phyloP scores from a whole-genome alignment of 1,139 yeast species.

The Torulaspora globosa region DNA sequence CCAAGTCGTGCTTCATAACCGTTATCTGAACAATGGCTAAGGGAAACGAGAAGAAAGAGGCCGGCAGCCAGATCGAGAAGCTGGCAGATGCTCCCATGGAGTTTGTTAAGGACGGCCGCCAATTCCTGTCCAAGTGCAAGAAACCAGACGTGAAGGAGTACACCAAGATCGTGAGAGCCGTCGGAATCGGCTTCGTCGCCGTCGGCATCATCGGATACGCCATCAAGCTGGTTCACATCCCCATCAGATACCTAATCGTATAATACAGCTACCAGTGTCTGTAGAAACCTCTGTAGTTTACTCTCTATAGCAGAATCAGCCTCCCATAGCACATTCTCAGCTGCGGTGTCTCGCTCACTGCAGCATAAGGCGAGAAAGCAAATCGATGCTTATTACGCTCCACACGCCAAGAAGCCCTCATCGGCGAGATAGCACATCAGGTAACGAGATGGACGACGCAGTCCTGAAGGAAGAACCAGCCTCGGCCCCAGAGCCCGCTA shows the following conservation, averaged over 20 bases:
- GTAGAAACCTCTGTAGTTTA: neutral
- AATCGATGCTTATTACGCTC: neutral
- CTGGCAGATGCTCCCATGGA: slow-evolving; percentile 86
- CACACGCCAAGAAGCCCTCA: neutral
- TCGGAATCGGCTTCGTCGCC: slow-evolving; percentile 92
- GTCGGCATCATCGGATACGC: slow-evolving; percentile 98
- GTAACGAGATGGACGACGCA: slow-evolving; percentile 7
- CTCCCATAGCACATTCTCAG: neutral
- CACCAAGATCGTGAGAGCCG: slow-evolving; percentile 85
- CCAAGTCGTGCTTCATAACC: neutral
- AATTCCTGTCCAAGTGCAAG: slow-evolving; percentile 85
- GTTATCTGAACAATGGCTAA: slow-evolving; percentile 26
- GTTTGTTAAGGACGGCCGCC: slow-evolving; percentile 83
- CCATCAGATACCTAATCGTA: slow-evolving; percentile 94
- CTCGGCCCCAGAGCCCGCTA: slow-evolving; percentile 6
- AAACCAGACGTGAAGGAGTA: slow-evolving; percentile 91
- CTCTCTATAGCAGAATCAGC: neutral
- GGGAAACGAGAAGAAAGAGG: slow-evolving; percentile 22
- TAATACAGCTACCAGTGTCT: slow-evolving; percentile 37
- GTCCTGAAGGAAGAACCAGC: neutral
- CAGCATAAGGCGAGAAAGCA: neutral
- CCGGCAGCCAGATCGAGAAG: slow-evolving; percentile 52
- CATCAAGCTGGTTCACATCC: slow-evolving; percentile 91
- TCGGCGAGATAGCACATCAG: neutral
- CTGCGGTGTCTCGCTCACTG: neutral